Conservation (phyloP, 352 stramenopile species). For the Globisporangium cederbergense region DNA sequence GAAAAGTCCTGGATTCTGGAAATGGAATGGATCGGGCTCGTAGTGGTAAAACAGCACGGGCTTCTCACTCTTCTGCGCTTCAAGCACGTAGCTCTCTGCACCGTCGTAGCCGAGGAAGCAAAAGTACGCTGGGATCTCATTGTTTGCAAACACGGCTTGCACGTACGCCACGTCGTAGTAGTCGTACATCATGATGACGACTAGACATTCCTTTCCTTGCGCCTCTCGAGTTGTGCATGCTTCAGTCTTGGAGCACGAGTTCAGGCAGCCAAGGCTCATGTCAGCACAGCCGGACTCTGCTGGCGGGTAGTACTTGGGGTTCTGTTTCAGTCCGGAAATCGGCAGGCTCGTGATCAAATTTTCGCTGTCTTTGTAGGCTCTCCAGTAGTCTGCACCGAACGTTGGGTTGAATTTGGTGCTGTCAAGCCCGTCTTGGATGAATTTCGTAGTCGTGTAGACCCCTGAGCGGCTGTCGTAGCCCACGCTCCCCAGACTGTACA, state of each 20-base stretch:
- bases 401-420: conserved; percentile 9
- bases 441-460: conserved; percentile 33
- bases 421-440: conserved; percentile 33
- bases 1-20: conserved; percentile 21
- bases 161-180: conserved; percentile 37
- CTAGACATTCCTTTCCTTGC: conserved; percentile 31
- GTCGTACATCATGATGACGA: conserved; percentile 38
- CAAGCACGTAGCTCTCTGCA: conserved; percentile 23
- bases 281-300: conserved; percentile 22
- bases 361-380: conserved; percentile 27
- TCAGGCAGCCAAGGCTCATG: conserved; percentile 30
- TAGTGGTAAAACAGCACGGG: conserved; percentile 50
- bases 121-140: conserved; percentile 35
- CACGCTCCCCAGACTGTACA: conserved; percentile 29
- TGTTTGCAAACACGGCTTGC: conserved; percentile 37
- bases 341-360: conserved; percentile 14
- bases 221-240: conserved; percentile 33
- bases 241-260: conserved; percentile 41
- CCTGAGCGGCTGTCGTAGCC: conserved; percentile 38
- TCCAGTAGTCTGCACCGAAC: conserved; percentile 48
- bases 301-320: conserved; percentile 27
- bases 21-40: conserved; percentile 44
- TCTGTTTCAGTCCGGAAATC: conserved; percentile 23
- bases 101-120: conserved; percentile 34
- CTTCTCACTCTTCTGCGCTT: conserved; percentile 24